Conservation (phyloP, 2,329 filamentous ascomycete species). For the Thielaviopsis punctulata region DNA sequence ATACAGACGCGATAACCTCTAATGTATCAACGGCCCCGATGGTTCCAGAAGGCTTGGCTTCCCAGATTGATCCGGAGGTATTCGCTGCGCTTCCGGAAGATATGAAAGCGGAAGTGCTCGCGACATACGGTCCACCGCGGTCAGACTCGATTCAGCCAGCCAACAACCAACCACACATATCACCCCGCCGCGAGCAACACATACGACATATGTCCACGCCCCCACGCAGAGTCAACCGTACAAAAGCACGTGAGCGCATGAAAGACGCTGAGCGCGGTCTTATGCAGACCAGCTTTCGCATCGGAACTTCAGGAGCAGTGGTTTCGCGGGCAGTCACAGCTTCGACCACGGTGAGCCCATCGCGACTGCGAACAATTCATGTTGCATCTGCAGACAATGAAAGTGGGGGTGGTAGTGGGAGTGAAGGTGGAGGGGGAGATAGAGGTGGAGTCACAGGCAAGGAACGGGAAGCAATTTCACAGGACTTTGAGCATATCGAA, state of each 20-base stretch:
- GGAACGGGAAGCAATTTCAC: no score
- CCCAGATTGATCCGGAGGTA: slow-evolving; percentile 72
- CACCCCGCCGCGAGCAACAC: neutral
- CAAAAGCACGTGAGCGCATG: slow-evolving; percentile 32
- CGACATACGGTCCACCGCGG: slow-evolving; percentile 38
- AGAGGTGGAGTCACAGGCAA: neutral
- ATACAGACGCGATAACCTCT: neutral
- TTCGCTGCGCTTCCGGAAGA: slow-evolving; percentile 72
- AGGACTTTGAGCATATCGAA: neutral
- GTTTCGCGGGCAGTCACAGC: neutral
- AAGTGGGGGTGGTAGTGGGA: slow-evolving; percentile 17
- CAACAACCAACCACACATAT: neutral
- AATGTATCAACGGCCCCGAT: neutral
- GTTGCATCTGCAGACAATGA: neutral
- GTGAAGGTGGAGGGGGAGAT: no score
- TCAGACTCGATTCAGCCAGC: neutral
- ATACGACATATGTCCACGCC: neutral
- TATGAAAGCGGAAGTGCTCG: slow-evolving; percentile 67
- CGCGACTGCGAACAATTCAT: neutral
- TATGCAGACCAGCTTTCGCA: slow-evolving; percentile 52
- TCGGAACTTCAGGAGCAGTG: neutral
- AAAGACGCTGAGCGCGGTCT: slow-evolving; percentile 40
- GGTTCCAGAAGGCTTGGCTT: slow-evolving; percentile 39
- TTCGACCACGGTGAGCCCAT: slow-evolving; percentile 5
- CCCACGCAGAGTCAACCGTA: slow-evolving; percentile 21